These are phyloP conservation scores for Magnusiomyces tetraspermus DNA, from an alignment of 1,139 yeast species.

Conservation along the genomic window DNA sequence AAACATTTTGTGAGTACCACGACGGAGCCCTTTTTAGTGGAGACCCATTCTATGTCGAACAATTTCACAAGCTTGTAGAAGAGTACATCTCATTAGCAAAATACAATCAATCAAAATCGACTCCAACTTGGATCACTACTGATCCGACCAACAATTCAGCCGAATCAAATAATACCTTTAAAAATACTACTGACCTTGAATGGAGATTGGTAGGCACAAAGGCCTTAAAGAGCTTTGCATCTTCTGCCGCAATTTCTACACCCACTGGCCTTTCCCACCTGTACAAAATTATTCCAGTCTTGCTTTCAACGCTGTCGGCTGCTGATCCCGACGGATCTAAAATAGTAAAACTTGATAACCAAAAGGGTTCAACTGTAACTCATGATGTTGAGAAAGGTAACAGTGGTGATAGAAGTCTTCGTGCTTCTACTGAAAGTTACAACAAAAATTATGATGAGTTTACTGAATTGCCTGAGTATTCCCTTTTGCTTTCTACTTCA, in stretches of 20 bases:
- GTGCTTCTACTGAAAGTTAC: conserved; percentile 6
- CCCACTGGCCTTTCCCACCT: conserved; percentile 36
- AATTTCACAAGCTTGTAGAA: conserved; percentile 37
- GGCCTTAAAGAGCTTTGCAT: conserved; percentile 39
- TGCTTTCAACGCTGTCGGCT: conserved; percentile 26
- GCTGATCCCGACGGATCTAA: conserved; percentile 15
- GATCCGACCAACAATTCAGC: too few relatives aligned
- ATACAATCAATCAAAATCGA: conserved; percentile 25
- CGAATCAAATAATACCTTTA: too few relatives aligned
- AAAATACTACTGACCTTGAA: conserved; percentile 36
- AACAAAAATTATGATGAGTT: too few relatives aligned
- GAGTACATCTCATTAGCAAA: conserved; percentile 19
- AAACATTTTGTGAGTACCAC: conserved; percentile 53
- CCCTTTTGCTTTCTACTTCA: conserved; percentile 18
- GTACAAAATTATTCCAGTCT: conserved; percentile 36
- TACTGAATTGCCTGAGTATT: conserved; percentile 11
- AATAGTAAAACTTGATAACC: conserved; percentile 17
- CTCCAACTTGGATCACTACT: too few relatives aligned
- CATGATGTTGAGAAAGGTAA: too few relatives aligned
- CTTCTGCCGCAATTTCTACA: conserved; percentile 37
- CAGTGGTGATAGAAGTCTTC: conserved; percentile 7
- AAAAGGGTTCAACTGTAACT: conserved; percentile 6
- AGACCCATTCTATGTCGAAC: conserved; percentile 50
- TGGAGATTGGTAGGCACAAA: conserved; percentile 44
- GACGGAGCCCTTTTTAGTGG: conserved; percentile 67